These are phyloP conservation scores for Buxus sempervirens DNA, from an alignment of 164 flowering plant species.

Conservation along the genomic window DNA sequence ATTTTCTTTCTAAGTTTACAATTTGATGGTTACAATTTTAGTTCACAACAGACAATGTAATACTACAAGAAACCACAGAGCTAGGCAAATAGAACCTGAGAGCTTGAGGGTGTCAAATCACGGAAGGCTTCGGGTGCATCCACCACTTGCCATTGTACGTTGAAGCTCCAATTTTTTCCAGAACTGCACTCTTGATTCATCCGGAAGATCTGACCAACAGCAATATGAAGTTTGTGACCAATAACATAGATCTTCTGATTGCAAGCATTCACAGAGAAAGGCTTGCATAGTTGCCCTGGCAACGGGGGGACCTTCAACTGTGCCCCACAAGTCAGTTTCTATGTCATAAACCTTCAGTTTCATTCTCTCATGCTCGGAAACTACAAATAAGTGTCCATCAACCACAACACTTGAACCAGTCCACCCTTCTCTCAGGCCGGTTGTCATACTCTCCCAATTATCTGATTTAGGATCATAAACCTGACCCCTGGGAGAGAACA, in stretches of 20 bases:
- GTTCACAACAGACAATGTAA: conserved; percentile 2
- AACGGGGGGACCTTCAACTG: conserved; percentile 50
- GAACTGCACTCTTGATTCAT: conserved; percentile 8
- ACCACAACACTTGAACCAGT: conserved; percentile 65
- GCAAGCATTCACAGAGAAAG: conserved; percentile 49
- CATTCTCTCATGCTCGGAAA: conserved; percentile 58
- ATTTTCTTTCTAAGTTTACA: not conserved
- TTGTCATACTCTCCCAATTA: conserved; percentile 58
- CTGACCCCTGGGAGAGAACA: conserved; percentile 60
- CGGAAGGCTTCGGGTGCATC: conserved; percentile 57
- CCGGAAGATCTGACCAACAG: conserved; percentile 59
- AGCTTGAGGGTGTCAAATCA: conserved; percentile 72
- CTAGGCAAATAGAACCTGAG: conserved; percentile 79
- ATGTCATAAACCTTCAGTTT: conserved; percentile 52
- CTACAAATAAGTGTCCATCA: conserved; percentile 51
- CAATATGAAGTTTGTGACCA: conserved; percentile 68
- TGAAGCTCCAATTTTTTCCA: conserved; percentile 39
- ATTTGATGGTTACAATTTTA: not conserved
- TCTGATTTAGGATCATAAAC: conserved; percentile 53
- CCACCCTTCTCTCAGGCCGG: conserved; percentile 66
- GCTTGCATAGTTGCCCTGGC: conserved; percentile 62
- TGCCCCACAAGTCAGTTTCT: conserved; percentile 54
- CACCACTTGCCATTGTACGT: conserved; percentile 66
- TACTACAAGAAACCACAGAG: conserved; percentile 4
- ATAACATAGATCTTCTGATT: conserved; percentile 57